These are phyloP conservation scores for Fonsecaea erecta DNA, from an alignment of 2,329 filamentous ascomycete genomes.

Conservation along the genomic window DNA sequence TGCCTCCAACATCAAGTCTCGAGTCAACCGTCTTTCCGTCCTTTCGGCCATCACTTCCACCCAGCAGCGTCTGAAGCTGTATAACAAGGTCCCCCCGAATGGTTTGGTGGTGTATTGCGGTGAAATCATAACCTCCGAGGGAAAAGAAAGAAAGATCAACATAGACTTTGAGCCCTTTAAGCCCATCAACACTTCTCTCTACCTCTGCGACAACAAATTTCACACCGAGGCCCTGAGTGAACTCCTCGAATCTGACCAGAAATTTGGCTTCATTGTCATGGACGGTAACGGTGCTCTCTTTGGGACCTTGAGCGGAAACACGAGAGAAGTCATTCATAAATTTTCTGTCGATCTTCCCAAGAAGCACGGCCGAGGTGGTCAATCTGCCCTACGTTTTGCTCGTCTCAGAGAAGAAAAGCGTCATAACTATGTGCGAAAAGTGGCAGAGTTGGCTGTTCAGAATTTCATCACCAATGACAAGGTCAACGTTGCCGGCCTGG, in stretches of 20 bases:
- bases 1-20: constrained; percentile 99
- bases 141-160: constrained; percentile 99
- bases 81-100: constrained; percentile 98
- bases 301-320: constrained; percentile 95
- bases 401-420: constrained; percentile 99
- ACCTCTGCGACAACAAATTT: constrained; percentile 99
- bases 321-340: constrained; percentile 94
- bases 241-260: constrained; percentile 96
- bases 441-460: constrained; percentile 95
- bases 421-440: constrained; percentile 99
- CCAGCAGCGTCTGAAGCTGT: constrained; percentile 97
- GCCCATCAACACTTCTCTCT: constrained; percentile 98
- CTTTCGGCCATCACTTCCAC: constrained; percentile 98
- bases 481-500: constrained; percentile 93
- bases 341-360: constrained; percentile 98
- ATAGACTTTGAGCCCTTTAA: constrained; percentile 99
- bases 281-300: constrained; percentile 98
- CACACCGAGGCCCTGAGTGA: constrained; percentile 97
- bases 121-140: constrained; percentile 99
- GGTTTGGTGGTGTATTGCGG: constrained; percentile 98
- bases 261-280: constrained; percentile 99
- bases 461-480: constrained; percentile 99
- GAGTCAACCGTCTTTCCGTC: constrained; percentile 97
- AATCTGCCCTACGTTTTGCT: constrained; percentile 98
- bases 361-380: constrained; percentile 99